Evolutionary conservation across 805 yeast genomes (phyloP), one percentile per base, ranked within the genome.

Genomic region (Lipomyces kockii): DNA sequence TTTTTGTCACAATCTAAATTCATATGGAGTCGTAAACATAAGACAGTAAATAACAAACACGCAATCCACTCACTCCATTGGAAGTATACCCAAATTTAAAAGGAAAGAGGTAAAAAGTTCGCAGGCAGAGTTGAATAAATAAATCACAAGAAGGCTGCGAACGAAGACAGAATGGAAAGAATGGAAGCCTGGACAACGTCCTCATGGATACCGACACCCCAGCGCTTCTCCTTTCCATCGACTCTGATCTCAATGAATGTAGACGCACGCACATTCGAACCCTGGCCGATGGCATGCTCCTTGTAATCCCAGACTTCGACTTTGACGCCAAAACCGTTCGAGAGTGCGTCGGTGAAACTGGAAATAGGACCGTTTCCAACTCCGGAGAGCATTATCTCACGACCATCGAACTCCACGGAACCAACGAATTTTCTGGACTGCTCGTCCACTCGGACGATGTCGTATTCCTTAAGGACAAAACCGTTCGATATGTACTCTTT

Each of bases 181-280:
- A 91, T 85, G 5, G 97, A 88, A 59, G 97, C 95, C 75, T 88
- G 89, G 32, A 97, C 89, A 63, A 91, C 95, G 80, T 93, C 97
- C 79, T 88, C 94, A 77, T 91, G 89, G 69, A 92, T 87, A 76
- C 97, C 98, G 67, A 93, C 93, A 80, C 98, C 98, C 97, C 97
- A 93, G 64, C 75, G 60, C 75, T 80, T 75, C 70, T 82, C 82
- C 58, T 80, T 78, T 20, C 64, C 69, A 63, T 80, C 81, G 57
- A 78, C 78, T 27, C 80, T 81, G 55, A 82, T 80, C 73, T 86
- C 89, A 67, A 93, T 87, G 74, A 88, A 90, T n/a, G 94, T 85
- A 14, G 90, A 95, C 62, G 97, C 97, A 77, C 85, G 84, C 62
- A 90, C 83, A 65, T 83, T 80, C 9, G 93, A 87, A 67, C 89